Percentiles rank a stretch among this genome's conserved stretches.
These are phyloP conservation scores for Linnemannia schmuckeri DNA, from an alignment of 192 early-diverging fungal species.

Conservation along the genomic window DNA sequence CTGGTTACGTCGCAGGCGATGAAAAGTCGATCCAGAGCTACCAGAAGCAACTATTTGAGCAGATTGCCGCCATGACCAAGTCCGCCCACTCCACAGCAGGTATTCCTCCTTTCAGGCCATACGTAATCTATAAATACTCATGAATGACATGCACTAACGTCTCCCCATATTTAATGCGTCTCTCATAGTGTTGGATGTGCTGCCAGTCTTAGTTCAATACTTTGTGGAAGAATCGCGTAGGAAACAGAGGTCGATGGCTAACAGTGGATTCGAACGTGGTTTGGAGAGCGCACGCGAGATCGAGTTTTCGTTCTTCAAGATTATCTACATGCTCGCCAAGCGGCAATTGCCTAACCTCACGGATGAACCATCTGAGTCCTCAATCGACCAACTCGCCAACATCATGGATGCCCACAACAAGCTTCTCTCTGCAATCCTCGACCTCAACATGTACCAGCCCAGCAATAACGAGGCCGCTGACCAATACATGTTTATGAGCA, in stretches of 20 bases:
- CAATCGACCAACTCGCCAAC: constrained; percentile 18
- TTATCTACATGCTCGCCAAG: constrained; percentile 35
- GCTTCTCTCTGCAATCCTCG: constrained; percentile 23
- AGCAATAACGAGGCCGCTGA: constrained; percentile 48
- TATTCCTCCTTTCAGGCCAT: not conserved
- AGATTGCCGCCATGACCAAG: constrained; percentile 27
- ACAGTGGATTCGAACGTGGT: constrained; percentile 38
- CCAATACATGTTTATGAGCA: constrained; percentile 54
- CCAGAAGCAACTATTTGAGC: constrained; percentile 53
- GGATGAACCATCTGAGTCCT: not conserved
- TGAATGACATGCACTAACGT: not conserved
- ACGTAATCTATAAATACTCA: no score
- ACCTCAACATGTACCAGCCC: constrained; percentile 53
- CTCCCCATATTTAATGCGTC: not conserved
- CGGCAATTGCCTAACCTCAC: constrained; percentile 37
- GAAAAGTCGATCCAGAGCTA: constrained; percentile 50
- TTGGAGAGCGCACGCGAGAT: constrained; percentile 31
- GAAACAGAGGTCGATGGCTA: constrained; percentile 34
- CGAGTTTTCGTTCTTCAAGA: constrained; percentile 54
- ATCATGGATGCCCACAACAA: constrained; percentile 46
- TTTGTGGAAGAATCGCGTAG: constrained; percentile 49
- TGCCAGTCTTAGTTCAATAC: constrained; percentile 26
- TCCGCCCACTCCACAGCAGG: constrained; percentile 23
- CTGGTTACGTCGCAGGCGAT: constrained; percentile 31
- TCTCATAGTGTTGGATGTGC: constrained; percentile 28